phyloP scores from a whole-genome alignment of 2,329 filamentous ascomycete species.

The Alternaria dauci region DNA sequence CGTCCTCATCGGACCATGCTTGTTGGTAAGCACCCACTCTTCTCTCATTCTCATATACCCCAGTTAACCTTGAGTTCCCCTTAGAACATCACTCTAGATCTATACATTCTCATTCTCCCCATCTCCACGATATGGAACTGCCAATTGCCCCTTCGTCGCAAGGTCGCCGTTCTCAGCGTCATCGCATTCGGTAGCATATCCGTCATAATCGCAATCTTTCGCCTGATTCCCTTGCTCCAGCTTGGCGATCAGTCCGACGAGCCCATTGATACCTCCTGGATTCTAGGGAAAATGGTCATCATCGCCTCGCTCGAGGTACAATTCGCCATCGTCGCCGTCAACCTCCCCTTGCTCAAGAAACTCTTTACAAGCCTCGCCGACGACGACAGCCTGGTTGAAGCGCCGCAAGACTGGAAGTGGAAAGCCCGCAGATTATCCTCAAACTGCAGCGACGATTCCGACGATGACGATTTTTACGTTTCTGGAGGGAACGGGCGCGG shows the following conservation, averaged over 20 bases:
- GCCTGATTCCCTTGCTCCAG: conserved; percentile 30
- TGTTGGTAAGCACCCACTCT: conserved; percentile 22
- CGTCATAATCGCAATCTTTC: conserved; percentile 32
- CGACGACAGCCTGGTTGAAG: not conserved
- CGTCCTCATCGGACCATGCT: conserved; percentile 39
- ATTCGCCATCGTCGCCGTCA: conserved; percentile 45
- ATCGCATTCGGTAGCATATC: conserved; percentile 42
- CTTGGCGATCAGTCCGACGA: conserved; percentile 23
- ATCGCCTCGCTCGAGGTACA: conserved; percentile 45
- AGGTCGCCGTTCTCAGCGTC: conserved; percentile 32
- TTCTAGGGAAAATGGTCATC: conserved; percentile 46
- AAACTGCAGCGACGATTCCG: conserved; percentile 1
- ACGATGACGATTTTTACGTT: conserved; percentile 2
- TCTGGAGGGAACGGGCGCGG: conserved; percentile 2
- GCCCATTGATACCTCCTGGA: conserved; percentile 37
- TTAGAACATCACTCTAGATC: conserved; percentile 30
- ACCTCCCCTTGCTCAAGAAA: conserved; percentile 44
- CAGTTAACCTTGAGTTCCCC: not conserved
- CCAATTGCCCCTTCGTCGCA: conserved; percentile 31
- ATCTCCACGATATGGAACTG: conserved; percentile 28
- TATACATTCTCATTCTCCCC: conserved; percentile 35
- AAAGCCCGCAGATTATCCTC: not conserved
- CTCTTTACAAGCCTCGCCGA: conserved; percentile 33
- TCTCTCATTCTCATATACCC: not conserved
- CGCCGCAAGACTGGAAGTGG: not conserved